Evolutionary conservation across 208 protist species (phyloP), one percentile per base, ranked within the genome.

Genomic region (Leishmania turanica): DNA sequence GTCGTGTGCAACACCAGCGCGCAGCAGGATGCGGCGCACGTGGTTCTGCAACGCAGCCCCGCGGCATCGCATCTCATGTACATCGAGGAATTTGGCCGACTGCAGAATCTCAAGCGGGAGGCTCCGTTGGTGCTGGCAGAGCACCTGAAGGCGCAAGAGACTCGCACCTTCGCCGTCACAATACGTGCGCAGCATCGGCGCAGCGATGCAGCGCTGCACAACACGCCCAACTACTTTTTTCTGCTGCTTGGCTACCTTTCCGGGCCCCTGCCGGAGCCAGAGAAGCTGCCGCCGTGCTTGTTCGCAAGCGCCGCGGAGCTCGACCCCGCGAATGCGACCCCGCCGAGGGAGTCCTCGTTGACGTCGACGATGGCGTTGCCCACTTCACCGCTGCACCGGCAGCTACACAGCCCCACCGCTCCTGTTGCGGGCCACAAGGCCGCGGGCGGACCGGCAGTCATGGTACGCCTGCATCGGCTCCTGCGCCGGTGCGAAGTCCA

Each of bases 1-100:
- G 68, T 88, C 13, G 71, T 97, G 66, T 76, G 76, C 56, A 97
- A 97, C 83, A 79, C 84, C 15, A 94, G 90, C 81, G 78, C 84
- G 45, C 72, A 93, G n/a, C 79, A 87, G 47, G 78, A 84, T 42
- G 94, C 92, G n/a, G 74, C 74, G 21, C 88, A 89, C 77, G 87
- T 97, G 19, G 86, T 87, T n/a, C 76, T 96, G 51, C 94, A 96
- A 78, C 94, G 91, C 64, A 93, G 90, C 76, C 78, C 92, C 60
- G 71, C 75, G 45, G 93, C 91, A 71, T 89, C 92, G 5, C 92
- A 96, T 72, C 80, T 96, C 0, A 17, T 93, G 40, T 97, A 88
- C 84, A 64, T 96, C 13, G 86, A 91, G 9, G 82, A 85, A 31
- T 89, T 95, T 54, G 79, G 78, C n/a, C 73, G 86, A 9, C 85